These are phyloP conservation scores for Aureobasidium namibiae DNA, from an alignment of 2,329 filamentous ascomycete species.

Conservation along the genomic window DNA sequence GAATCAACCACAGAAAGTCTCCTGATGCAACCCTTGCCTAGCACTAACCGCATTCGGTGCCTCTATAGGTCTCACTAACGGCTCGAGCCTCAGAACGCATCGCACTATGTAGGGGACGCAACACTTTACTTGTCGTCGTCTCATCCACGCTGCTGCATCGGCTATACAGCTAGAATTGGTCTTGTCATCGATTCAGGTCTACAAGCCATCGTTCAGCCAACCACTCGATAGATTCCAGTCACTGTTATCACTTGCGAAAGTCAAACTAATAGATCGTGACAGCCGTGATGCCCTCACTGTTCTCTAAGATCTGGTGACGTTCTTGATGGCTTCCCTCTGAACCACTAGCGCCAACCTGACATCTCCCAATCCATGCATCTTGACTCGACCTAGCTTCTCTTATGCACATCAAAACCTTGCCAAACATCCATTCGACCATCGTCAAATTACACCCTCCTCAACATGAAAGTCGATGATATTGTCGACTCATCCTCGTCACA, in stretches of 20 bases:
- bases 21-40: background rate
- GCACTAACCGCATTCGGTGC: background rate
- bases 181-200: background rate
- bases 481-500: background rate
- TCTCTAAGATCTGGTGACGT: background rate
- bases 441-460: background rate
- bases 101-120: background rate
- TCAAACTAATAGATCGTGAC: too few species aligned
- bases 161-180: background rate
- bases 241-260: too few species aligned
- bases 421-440: background rate
- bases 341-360: constrained; percentile 3
- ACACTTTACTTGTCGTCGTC: background rate
- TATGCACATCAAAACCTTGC: background rate
- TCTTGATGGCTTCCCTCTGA: background rate
- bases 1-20: background rate
- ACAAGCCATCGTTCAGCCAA: background rate
- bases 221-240: too few species aligned
- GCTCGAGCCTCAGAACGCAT: background rate
- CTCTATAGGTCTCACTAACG: background rate
- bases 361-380: constrained; percentile 5
- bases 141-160: background rate
- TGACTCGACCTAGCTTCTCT: constrained; percentile 1
- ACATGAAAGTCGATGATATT: background rate
- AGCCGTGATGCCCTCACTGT: too few species aligned